Base-by-base conservation (phyloP, 371 early-diverging fungal species). In the Syncephalastrum sp. region DNA sequence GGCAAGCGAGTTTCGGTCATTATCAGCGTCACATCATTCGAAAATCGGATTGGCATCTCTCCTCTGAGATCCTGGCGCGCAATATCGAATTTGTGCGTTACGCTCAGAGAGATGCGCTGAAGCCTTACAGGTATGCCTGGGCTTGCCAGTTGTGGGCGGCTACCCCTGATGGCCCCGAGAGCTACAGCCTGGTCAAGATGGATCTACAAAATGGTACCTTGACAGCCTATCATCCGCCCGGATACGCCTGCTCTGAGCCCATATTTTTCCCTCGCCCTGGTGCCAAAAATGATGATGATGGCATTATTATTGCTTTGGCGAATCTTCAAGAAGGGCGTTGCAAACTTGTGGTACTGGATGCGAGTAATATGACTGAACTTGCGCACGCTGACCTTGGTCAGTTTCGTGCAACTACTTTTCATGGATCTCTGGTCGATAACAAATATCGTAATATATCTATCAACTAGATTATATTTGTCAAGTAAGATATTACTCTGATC, bases 191-290 rank as follows among this genome's bases (percentile, higher is more conserved):
- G 19, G 64, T 81, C 61, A 82, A 82, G 53, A 63, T 82, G 4
- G 71, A 81, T 57, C 19, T 77, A 6, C 44, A 66, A 6, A 61
- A 50, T 25, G 63, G 60, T 12, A 48, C 8, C 54, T 53, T 14
- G 23, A 56, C 23, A 38, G 12, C n/a, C 23, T 33, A 42, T 53
- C 14, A 48, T 54, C 45, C 67, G 47, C 72, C 70, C 7, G 77
- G 80, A 1, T 81, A 72, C 27, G 63, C 69, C 3, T 85, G 84
- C n/a, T 78, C 82, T 14, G 85, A 87, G 45, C 87, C 88, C 0
- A 79, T 88, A 23, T 86, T 88, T 72, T 79, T 86, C 7, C 76
- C 80, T 2, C 64, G 69, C 0, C 84, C 86, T 0, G 56, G 50
- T 5, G 71, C 56, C 3, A 59, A 29, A 0, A 57, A 65, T 8